Percentiles rank a stretch among this genome's conserved stretches.
Evolutionary conservation across 2,329 filamentous ascomycete species (phyloP).

Genomic region (Didymella keratinophila): DNA sequence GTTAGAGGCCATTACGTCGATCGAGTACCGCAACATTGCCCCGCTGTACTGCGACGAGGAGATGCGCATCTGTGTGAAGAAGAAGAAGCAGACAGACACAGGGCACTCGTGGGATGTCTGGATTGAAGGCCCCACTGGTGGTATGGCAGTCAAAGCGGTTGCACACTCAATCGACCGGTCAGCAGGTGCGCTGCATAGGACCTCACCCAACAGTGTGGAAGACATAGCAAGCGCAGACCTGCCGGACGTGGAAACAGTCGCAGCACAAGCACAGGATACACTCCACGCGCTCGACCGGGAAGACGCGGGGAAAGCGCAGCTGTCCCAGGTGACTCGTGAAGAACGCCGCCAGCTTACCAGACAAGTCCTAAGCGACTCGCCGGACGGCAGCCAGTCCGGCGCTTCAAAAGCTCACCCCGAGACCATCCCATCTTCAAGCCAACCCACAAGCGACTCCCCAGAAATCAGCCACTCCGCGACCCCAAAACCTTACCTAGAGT

Average conservation of each 20-base stretch:
- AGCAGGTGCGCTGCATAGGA: background rate
- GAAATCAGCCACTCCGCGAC: background rate
- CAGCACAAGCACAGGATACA: background rate
- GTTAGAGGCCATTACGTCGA: conserved; percentile 56
- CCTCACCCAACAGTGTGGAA: background rate
- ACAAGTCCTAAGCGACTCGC: background rate
- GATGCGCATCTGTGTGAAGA: conserved; percentile 73
- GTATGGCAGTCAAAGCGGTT: conserved; percentile 56
- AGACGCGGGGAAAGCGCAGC: background rate
- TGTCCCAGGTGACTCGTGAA: background rate
- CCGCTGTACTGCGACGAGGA: conserved; percentile 79
- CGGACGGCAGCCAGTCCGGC: background rate
- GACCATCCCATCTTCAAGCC: background rate
- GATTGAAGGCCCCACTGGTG: conserved; percentile 52
- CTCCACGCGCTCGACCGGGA: background rate
- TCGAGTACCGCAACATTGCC: conserved; percentile 82
- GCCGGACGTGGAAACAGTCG: conserved; percentile 1
- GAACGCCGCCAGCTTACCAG: background rate
- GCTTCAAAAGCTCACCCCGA: background rate
- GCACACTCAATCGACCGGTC: conserved; percentile 23
- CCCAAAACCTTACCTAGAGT: background rate
- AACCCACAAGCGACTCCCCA: background rate
- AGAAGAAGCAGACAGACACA: conserved; percentile 39
- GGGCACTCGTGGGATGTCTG: conserved; percentile 48
- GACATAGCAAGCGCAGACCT: background rate